Base-by-base conservation (phyloP, 176 grass and related monocot genomes). In the Ensete glaucum region DNA sequence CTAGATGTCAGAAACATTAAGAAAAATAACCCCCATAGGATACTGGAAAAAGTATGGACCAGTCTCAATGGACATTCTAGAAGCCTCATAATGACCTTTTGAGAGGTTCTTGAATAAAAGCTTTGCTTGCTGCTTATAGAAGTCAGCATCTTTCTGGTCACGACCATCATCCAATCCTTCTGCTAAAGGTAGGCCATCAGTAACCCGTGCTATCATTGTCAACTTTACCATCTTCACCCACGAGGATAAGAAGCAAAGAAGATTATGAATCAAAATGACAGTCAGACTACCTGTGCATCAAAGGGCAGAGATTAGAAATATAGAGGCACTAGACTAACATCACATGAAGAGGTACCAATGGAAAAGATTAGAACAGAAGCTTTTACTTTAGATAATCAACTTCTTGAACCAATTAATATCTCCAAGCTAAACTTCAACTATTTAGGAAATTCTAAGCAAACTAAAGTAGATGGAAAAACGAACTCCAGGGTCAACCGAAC, bases 91-190 rank as follows among this genome's bases (percentile, higher is more conserved):
- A 48, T 91, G 88, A 10, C 90, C 95, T 82, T 86, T 89, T 19
- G 95, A 99, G 52, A 99, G 86, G 77, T 94, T 99, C 88, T 99
- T 94, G 59, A 99, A 99, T 75, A 94, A 78, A 74, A 99, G 88
- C 66, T 99, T 99, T 52, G 95, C 95, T 86, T 99, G 95, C 77
- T 99, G 95, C 72, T 99, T 99, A 69, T 99, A 99, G 78, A 91
- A 94, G 75, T 99, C 90, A 73, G 78, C 69, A 73, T 99, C 90
- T 81, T 91, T 91, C 71, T 89, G 86, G 71, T 91, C 90, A 15
- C 86, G 81, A 62, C 95, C 88, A 74, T 99, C 90, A 74, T 99
- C 90, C 71, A 99, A 82, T 56, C 95, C 95, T 84, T 99, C 88
- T 73, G 86, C 88, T 63, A 94, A 84, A n/a, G 95, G 95, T 78